Evolutionary conservation across 768 basidiomycete species (phyloP).

Genomic region (Panus rudis): DNA sequence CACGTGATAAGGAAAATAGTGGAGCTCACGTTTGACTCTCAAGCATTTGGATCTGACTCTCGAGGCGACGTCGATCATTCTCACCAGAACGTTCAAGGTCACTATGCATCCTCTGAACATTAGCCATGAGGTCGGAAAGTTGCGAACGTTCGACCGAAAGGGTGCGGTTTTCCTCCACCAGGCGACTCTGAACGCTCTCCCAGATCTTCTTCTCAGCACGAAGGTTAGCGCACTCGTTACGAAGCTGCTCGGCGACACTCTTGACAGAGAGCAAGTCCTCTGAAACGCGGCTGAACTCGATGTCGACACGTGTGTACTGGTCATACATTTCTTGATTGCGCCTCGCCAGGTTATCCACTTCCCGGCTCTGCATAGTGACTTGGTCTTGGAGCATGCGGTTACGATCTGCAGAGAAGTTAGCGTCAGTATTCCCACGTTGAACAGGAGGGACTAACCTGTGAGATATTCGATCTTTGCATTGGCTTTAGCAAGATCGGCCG

Average conservation of each 20-base stretch:
- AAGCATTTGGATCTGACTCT: conserved; percentile 70
- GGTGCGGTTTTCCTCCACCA: conserved; percentile 80
- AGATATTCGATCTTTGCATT: conserved; percentile 78
- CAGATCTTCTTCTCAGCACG: conserved; percentile 91
- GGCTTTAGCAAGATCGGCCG: conserved; percentile 70
- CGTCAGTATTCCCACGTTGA: not conserved
- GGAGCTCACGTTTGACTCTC: conserved; percentile 70
- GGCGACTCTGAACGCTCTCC: conserved; percentile 78
- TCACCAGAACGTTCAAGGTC: conserved; percentile 80
- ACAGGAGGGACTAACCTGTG: conserved; percentile 42
- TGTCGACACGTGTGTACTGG: conserved; percentile 67
- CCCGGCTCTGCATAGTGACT: conserved; percentile 49
- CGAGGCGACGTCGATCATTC: conserved; percentile 76
- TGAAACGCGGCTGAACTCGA: conserved; percentile 61
- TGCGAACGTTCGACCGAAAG: conserved; percentile 78
- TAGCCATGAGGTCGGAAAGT: conserved; percentile 80
- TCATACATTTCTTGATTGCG: conserved; percentile 70
- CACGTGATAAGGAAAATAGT: not conserved
- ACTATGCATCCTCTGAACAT: conserved; percentile 85
- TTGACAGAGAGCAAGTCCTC: conserved; percentile 59
- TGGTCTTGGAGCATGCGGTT: conserved; percentile 69
- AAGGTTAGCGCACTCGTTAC: conserved; percentile 82
- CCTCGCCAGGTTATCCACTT: conserved; percentile 58
- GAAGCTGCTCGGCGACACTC: conserved; percentile 63
- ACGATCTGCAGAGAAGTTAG: conserved; percentile 41